Conservation (phyloP, 2,329 filamentous ascomycete species). For the Fusarium armeniacum region DNA sequence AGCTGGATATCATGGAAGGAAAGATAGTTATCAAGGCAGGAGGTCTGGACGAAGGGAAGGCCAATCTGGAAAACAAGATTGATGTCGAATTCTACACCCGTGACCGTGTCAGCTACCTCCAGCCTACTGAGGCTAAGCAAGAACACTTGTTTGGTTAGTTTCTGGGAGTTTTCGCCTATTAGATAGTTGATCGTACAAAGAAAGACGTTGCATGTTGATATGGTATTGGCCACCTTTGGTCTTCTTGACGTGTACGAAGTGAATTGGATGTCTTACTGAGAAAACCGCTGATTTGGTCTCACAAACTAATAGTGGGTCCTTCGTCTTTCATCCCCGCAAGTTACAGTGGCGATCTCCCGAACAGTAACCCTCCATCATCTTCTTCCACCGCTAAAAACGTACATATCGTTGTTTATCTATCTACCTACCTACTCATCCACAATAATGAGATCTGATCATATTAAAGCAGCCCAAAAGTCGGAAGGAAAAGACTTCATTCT, state of each 20-base stretch:
- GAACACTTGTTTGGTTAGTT: constrained; percentile 52
- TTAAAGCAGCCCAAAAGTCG: constrained; percentile 14
- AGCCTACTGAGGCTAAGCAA: constrained; percentile 61
- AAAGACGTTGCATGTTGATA: neutral
- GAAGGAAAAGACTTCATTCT: constrained; percentile 41
- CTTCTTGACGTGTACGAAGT: constrained; percentile 22
- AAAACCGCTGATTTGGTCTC: constrained; percentile 29
- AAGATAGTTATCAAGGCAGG: constrained; percentile 66
- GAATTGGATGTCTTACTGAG: constrained; percentile 22
- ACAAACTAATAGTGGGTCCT: constrained; percentile 36
- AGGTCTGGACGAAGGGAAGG: constrained; percentile 62
- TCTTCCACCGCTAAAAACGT: neutral
- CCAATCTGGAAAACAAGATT: constrained; percentile 59
- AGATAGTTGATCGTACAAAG: neutral
- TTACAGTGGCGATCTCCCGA: constrained; percentile 35
- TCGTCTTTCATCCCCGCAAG: constrained; percentile 37
- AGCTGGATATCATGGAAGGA: constrained; percentile 67
- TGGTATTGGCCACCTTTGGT: neutral
- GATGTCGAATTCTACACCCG: constrained; percentile 67
- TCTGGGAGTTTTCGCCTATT: neutral
- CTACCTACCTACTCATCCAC: neutral
- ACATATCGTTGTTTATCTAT: constrained; percentile 1
- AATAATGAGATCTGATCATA: constrained; percentile 4
- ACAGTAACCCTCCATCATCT: constrained; percentile 10
- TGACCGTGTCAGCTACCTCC: constrained; percentile 62